Conservation (phyloP, 495 filamentous ascomycete species). For the Hyaloscypha variabilis region DNA sequence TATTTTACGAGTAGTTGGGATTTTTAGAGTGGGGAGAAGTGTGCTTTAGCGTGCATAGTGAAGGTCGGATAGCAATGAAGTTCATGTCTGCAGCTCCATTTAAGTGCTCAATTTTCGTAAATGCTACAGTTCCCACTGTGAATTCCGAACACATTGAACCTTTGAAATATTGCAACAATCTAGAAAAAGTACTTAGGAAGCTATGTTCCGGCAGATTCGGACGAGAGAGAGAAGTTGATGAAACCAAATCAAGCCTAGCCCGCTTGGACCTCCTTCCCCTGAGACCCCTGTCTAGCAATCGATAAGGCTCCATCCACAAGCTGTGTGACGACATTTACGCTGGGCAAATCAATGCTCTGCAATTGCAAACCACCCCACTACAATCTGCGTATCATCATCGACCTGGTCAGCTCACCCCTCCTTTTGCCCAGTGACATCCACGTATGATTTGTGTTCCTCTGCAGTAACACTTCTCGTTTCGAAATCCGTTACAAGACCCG, state of each 20-base stretch:
- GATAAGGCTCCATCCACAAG: background rate
- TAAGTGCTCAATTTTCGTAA: too few relatives aligned
- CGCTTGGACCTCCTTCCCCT: background rate
- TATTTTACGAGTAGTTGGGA: constrained; percentile 13
- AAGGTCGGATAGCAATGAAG: too few relatives aligned
- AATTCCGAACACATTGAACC: too few relatives aligned
- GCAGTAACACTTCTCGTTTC: background rate
- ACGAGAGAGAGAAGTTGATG: background rate
- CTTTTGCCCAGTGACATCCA: background rate
- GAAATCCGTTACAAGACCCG: background rate
- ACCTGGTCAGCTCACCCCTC: background rate
- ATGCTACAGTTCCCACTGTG: too few relatives aligned
- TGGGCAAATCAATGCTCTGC: background rate
- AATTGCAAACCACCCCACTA: constrained; percentile 6
- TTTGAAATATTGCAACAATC: too few relatives aligned
- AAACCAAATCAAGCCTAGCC: background rate
- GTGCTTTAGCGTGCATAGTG: too few relatives aligned
- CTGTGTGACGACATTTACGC: background rate
- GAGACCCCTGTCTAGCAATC: background rate
- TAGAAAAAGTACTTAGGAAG: too few relatives aligned
- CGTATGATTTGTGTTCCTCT: background rate
- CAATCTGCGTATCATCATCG: background rate
- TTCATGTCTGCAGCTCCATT: too few relatives aligned
- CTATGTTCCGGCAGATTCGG: background rate
- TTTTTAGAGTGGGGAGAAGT: too few relatives aligned